A percentile compares a stretch with the other conserved stretches of the same genome.
Evolutionary conservation across 2,329 filamentous ascomycete genomes (phyloP).

Genomic region (Boeremia lycopersici): DNA sequence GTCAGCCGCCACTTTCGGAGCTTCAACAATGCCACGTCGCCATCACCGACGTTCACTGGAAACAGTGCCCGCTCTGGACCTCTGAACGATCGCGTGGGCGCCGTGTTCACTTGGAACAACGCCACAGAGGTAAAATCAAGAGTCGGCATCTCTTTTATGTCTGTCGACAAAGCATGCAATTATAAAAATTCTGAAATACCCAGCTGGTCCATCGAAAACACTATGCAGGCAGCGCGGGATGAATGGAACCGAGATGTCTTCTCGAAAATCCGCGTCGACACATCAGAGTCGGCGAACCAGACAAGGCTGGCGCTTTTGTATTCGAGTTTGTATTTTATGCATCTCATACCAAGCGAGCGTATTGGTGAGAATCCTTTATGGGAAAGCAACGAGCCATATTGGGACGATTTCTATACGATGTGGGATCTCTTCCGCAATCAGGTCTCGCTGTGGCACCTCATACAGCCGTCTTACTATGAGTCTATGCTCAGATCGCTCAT

Average conservation of each 20-base stretch:
- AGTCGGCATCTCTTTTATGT: constrained; percentile 58
- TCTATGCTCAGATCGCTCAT: constrained; percentile 73
- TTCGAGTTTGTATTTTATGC: constrained; percentile 46
- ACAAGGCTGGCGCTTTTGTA: constrained; percentile 43
- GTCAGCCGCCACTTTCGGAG: constrained; percentile 41
- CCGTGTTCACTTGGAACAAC: constrained; percentile 56
- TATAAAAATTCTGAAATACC: constrained; percentile 56
- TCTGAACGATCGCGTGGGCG: constrained; percentile 55
- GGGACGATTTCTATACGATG: constrained; percentile 74
- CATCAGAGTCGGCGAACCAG: constrained; percentile 34
- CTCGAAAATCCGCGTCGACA: constrained; percentile 57
- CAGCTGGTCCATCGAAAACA: constrained; percentile 50
- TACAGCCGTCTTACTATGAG: constrained; percentile 67
- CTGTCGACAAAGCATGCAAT: constrained; percentile 54
- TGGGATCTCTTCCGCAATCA: constrained; percentile 72
- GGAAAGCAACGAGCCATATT: constrained; percentile 69
- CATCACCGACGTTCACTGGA: constrained; percentile 38
- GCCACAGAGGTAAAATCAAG: constrained; percentile 54
- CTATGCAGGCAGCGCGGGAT: constrained; percentile 49
- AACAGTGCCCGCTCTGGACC: constrained; percentile 38
- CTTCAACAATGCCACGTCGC: constrained; percentile 39
- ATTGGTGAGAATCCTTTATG: constrained; percentile 71
- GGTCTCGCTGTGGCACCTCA: constrained; percentile 58
- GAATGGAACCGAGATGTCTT: constrained; percentile 61
- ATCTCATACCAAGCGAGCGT: constrained; percentile 45